Percentiles rank a stretch among this genome's conserved stretches.
Conservation (phyloP, 805 yeast genomes). For the Candida morakotiae region DNA sequence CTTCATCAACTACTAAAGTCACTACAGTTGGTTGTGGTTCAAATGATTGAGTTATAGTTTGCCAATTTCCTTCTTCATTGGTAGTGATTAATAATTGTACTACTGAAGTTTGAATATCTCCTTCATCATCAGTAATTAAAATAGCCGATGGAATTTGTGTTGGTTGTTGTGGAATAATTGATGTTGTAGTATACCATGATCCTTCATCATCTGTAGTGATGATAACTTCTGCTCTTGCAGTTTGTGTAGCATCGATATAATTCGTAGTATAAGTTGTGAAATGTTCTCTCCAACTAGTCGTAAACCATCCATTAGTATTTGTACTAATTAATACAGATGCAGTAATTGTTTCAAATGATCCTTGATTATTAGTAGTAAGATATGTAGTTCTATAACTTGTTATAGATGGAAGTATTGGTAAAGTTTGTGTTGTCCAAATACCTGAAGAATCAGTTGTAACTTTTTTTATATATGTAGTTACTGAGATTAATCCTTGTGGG, state of each 20-base stretch:
- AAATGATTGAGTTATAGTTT: neutral
- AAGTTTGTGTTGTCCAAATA: neutral
- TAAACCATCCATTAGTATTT: conserved; percentile 13
- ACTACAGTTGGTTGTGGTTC: neutral
- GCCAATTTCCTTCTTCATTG: neutral
- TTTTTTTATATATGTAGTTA: neutral
- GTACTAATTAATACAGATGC: neutral
- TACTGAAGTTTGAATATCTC: neutral
- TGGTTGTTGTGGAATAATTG: conserved; percentile 1
- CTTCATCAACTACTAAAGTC: neutral
- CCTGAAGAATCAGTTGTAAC: neutral
- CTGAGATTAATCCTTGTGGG: neutral
- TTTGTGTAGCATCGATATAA: neutral
- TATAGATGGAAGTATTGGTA: neutral
- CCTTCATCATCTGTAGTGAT: conserved; percentile 1
- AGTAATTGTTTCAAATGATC: neutral
- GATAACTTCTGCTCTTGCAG: neutral
- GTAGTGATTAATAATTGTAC: neutral
- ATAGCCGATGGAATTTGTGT: neutral
- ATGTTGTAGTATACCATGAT: conserved; percentile 2
- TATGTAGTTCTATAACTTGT: neutral
- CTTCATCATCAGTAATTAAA: neutral
- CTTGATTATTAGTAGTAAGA: neutral
- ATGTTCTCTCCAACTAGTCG: conserved; percentile 13
- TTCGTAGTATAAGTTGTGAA: conserved; percentile 5